Evolutionary conservation across 2,329 filamentous ascomycete species (phyloP).

Genomic region (Cordyceps javanica): DNA sequence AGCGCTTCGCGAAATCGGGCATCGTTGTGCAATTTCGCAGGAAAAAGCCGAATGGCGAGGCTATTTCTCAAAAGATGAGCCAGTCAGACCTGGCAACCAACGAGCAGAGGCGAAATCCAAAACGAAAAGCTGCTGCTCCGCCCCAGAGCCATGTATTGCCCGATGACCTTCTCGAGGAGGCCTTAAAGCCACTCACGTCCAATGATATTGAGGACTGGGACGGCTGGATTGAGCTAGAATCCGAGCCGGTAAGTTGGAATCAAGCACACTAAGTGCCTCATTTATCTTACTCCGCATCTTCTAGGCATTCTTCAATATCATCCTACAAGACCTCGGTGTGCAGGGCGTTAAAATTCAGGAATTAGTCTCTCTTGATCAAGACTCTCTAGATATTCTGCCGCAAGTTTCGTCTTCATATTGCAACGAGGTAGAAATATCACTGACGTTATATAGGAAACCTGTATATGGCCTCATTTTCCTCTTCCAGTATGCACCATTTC

Average conservation of each 20-base stretch:
- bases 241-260: conserved; percentile 66
- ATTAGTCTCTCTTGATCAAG: conserved; percentile 65
- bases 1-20: background rate
- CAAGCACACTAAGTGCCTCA: background rate
- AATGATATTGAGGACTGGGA: conserved; percentile 57
- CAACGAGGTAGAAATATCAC: background rate
- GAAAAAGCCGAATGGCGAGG: background rate
- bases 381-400: conserved; percentile 57
- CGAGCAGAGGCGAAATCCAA: conserved; percentile 33
- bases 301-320: conserved; percentile 78
- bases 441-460: conserved; percentile 49
- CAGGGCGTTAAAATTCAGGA: conserved; percentile 68
- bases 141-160: conserved; percentile 22
- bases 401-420: background rate
- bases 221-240: conserved; percentile 81
- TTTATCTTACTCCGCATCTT: conserved; percentile 14
- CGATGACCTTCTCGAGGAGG: conserved; percentile 38
- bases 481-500: conserved; percentile 60
- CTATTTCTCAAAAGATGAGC: background rate
- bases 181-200: conserved; percentile 40
- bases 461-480: conserved; percentile 86
- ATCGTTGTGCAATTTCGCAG: background rate
- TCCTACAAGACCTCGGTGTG: conserved; percentile 74
- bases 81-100: conserved; percentile 12
- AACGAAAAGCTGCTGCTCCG: conserved; percentile 37